These are phyloP conservation scores for Davidsoniella neocaledoniae DNA, from an alignment of 2,329 filamentous ascomycete genomes.

Conservation along the genomic window DNA sequence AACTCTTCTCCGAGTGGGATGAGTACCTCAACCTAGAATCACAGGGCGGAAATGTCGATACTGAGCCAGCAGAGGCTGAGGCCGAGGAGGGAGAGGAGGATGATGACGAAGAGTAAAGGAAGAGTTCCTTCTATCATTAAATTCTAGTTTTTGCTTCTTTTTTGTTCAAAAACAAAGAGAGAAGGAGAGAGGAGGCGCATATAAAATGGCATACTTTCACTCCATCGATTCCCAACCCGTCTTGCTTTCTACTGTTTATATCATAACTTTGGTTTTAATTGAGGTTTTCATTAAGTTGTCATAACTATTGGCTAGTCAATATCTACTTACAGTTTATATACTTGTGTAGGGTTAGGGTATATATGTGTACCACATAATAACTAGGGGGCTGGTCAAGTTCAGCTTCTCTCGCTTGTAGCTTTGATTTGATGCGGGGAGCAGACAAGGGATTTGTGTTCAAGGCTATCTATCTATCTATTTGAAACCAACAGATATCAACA, in stretches of 20 bases:
- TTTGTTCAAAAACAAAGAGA: neutral
- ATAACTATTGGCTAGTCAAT: no score
- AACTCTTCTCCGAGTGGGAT: slow-evolving; percentile 93
- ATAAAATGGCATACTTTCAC: neutral
- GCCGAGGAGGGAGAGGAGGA: slow-evolving; percentile 13
- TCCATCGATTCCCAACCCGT: no score
- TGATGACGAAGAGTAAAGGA: neutral
- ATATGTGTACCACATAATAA: no score
- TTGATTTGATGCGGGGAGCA: no score
- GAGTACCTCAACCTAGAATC: slow-evolving; percentile 71
- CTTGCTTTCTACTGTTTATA: slow-evolving; percentile 11
- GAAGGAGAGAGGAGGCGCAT: neutral
- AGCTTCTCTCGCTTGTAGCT: no score
- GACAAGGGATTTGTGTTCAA: no score
- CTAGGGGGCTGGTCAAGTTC: no score
- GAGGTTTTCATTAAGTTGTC: no score
- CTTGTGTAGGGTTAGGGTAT: no score
- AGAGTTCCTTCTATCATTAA: neutral
- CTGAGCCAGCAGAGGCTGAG: slow-evolving; percentile 16
- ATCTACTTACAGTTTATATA: no score
- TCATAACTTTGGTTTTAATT: neutral
- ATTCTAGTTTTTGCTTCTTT: slow-evolving; percentile 2
- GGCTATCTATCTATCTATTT: no score
- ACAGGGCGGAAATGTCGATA: slow-evolving; percentile 44
- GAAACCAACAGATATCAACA: no score